Evolutionary conservation across 202 grass and related monocot genomes (phyloP).

Genomic region (Panicum virgatum): DNA sequence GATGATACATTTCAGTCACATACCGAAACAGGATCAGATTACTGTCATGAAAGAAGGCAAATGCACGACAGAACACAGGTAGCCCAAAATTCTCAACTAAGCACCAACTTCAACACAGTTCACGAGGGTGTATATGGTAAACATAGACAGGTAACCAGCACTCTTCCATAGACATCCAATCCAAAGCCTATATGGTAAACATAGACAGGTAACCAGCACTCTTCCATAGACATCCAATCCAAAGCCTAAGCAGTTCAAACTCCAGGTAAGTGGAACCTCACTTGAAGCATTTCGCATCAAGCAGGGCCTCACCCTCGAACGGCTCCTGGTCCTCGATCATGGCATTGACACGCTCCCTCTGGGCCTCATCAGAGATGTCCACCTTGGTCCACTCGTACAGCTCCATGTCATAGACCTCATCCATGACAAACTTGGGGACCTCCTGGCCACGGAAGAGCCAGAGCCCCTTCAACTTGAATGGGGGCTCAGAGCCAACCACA

Average conservation of each 20-base stretch:
- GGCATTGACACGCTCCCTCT: constrained; percentile 75
- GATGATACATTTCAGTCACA: no score
- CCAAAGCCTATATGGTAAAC: constrained; percentile 33
- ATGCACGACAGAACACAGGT: background rate
- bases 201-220: constrained; percentile 40
- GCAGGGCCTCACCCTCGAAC: constrained; percentile 67
- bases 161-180: constrained; percentile 7
- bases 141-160: no score
- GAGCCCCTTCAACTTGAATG: constrained; percentile 91
- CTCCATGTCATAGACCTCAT: constrained; percentile 95
- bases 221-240: constrained; percentile 1
- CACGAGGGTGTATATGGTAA: background rate
- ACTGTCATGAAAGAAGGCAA: background rate
- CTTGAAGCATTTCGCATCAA: constrained; percentile 96
- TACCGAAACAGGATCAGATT: no score
- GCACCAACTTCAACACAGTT: constrained; percentile 35
- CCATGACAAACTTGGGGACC: constrained; percentile 81
- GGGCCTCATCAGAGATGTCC: constrained; percentile 66
- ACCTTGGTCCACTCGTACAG: constrained; percentile 90
- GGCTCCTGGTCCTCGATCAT: constrained; percentile 97
- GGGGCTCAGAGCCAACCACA: constrained; percentile 63
- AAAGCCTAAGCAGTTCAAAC: constrained; percentile 17
- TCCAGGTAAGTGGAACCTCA: constrained; percentile 24
- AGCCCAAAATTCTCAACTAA: constrained; percentile 17
- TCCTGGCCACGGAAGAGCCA: constrained; percentile 96